These are phyloP conservation scores for Daucus carota DNA, from an alignment of 129 eudicot genomes.

Conservation along the genomic window DH1_v3.0 NC_030385.2:27712001-27712500, in stretches of 20 bases:
- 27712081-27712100: conserved; percentile 95
- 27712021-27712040: neutral
- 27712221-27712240: neutral
- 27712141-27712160: conserved; percentile 3
- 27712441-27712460: neutral
- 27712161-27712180: neutral
- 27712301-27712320: neutral
- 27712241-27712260: neutral
- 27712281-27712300: neutral
- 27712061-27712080: conserved; percentile 93
- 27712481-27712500: neutral
- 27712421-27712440: neutral
- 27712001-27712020: neutral
- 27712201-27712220: neutral
- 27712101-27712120: conserved; percentile 91
- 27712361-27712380: neutral
- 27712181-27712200: neutral
- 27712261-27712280: neutral
- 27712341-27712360: neutral
- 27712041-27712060: conserved; percentile 55
- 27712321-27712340: neutral
- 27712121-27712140: conserved; percentile 30
- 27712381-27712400: neutral
- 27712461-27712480: neutral
- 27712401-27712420: neutral